Conservation (phyloP, 148 eudicot genomes). For the Camellia lanceoleosa region DNA sequence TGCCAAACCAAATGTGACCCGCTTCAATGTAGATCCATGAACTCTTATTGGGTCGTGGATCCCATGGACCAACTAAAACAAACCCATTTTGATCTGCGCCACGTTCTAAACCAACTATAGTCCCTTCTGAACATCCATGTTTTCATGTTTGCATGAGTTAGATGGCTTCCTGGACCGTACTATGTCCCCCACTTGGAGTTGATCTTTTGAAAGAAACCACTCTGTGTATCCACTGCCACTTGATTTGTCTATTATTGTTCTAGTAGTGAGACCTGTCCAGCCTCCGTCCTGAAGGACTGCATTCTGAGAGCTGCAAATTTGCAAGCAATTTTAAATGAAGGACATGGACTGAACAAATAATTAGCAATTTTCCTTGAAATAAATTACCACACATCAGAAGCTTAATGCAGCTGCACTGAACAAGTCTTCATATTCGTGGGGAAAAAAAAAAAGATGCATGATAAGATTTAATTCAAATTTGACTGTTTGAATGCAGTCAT, state of each 20-base stretch:
- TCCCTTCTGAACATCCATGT: conserved; percentile 72
- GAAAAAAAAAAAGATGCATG: too few species aligned
- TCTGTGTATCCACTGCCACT: conserved; percentile 45
- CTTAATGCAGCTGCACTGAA: not conserved
- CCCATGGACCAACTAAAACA: conserved; percentile 71
- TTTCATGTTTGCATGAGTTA: conserved; percentile 50
- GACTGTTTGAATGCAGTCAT: not conserved
- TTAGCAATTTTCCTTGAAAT: not conserved
- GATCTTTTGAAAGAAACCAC: conserved; percentile 78
- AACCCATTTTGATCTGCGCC: conserved; percentile 40
- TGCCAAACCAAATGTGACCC: conserved; percentile 67
- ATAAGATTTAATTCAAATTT: too few species aligned
- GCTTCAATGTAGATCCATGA: conserved; percentile 51
- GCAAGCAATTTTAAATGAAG: not conserved
- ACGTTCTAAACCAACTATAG: conserved; percentile 60
- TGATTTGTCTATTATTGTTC: conserved; percentile 27
- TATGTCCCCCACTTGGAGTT: conserved; percentile 70
- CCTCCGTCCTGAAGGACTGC: conserved; percentile 37
- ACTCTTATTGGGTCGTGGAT: conserved; percentile 73
- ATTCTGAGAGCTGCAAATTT: conserved; percentile 53
- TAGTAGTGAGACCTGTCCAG: conserved; percentile 32
- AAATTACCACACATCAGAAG: not conserved
- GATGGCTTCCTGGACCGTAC: conserved; percentile 72
- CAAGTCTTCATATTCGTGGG: too few species aligned
- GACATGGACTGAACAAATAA: not conserved